Evolutionary conservation across 345 rosid genomes (phyloP).

Genomic region (Raphanus sativus): DNA sequence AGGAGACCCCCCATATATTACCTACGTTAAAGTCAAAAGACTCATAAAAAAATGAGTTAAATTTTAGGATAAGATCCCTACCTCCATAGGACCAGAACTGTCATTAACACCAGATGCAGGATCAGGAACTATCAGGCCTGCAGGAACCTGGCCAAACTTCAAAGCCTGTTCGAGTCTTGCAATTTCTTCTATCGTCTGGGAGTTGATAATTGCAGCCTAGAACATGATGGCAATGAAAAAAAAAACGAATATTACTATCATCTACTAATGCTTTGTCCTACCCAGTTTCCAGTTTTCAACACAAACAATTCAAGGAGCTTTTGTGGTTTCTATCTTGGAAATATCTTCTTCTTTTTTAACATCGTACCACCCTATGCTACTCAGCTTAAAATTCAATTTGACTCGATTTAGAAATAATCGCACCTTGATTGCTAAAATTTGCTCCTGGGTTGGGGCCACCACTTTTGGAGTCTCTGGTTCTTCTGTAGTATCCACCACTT

Average conservation of each 20-base stretch:
- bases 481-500: slow-evolving; percentile 52
- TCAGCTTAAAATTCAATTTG: neutral
- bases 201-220: slow-evolving; percentile 98
- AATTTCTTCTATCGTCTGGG: slow-evolving; percentile 99
- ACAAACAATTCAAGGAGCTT: neutral
- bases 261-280: neutral
- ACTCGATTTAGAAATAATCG: neutral
- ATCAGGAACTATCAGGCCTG: slow-evolving; percentile 64
- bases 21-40: neutral
- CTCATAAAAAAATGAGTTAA: neutral
- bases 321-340: neutral
- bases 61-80: neutral
- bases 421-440: slow-evolving; percentile 96
- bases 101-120: slow-evolving; percentile 42
- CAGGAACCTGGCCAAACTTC: slow-evolving; percentile 91
- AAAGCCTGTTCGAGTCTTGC: slow-evolving; percentile 97
- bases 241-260: slow-evolving; percentile 15
- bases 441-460: slow-evolving; percentile 92
- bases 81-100: slow-evolving; percentile 72
- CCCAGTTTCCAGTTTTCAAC: neutral
- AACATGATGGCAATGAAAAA: slow-evolving; percentile 33
- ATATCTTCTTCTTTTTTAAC: neutral
- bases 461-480: slow-evolving; percentile 65
- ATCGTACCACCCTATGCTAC: too few species aligned
- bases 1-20: neutral